A percentile compares a stretch with the other conserved stretches of the same genome.
Evolutionary conservation across 177 flowering plant genomes (phyloP).

Genomic region (Vitis hybrid): DNA sequence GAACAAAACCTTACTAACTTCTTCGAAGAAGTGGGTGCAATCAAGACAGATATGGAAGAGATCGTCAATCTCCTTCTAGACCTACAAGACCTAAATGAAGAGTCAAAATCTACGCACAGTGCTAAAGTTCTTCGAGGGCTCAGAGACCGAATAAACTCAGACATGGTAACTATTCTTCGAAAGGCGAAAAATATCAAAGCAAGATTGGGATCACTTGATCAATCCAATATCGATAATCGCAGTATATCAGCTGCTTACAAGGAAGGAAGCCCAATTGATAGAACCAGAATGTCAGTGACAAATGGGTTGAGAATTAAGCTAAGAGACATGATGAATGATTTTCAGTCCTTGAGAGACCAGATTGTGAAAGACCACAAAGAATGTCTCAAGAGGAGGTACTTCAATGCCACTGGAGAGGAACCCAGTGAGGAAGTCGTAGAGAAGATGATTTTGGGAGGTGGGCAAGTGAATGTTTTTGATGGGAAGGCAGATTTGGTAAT

Average conservation of each 20-base stretch:
- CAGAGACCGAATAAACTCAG: constrained; percentile 25
- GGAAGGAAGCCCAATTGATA: constrained; percentile 28
- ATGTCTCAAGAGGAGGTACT: constrained; percentile 26
- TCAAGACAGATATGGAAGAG: constrained; percentile 27
- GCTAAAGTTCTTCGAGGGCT: constrained; percentile 20
- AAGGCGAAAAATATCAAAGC: constrained; percentile 21
- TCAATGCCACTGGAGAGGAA: constrained; percentile 25
- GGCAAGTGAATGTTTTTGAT: constrained; percentile 12
- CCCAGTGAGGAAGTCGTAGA: constrained; percentile 27
- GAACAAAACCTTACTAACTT: constrained; percentile 20
- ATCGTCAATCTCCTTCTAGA: constrained; percentile 19
- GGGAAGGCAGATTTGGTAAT: constrained; percentile 20
- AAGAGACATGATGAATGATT: constrained; percentile 33
- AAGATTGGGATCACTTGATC: constrained; percentile 19
- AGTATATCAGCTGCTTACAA: constrained; percentile 10
- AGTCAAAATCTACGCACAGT: constrained; percentile 19
- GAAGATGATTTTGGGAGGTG: constrained; percentile 24
- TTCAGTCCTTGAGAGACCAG: constrained; percentile 25
- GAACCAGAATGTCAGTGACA: constrained; percentile 27
- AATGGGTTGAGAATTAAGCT: constrained; percentile 29
- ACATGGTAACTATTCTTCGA: constrained; percentile 24
- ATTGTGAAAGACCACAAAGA: constrained; percentile 30
- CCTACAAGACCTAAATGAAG: constrained; percentile 23
- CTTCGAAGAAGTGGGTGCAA: constrained; percentile 18
- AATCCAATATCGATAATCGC: constrained; percentile 14